Evolutionary conservation across 2,329 filamentous ascomycete species (phyloP), one percentile per base, ranked within the genome.

Genomic region (Alternaria novae-zelandiae): DNA sequence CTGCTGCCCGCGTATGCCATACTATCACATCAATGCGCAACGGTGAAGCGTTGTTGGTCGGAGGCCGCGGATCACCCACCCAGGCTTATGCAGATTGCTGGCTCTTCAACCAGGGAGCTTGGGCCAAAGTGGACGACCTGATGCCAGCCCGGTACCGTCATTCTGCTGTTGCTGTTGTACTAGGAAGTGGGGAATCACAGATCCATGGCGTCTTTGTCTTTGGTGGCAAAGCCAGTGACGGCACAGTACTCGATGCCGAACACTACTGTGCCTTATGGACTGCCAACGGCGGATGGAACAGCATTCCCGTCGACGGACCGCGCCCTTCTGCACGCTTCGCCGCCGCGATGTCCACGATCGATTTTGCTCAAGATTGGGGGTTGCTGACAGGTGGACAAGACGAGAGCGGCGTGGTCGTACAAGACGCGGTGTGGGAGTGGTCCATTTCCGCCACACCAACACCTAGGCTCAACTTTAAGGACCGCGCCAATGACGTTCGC

Each of bases 1-100:
- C 79, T 51, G 63, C 71, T 61, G 77, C 81, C 41, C 72, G 82
- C 47, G 90, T 95, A 84, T 96, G 92, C 70, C 92, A 96, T 77
- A 91, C 91, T 0, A 83, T 94, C 20, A 94, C 91, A 20, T 83
- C 88, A 53, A 76, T 96, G 6, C 86, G 85, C 2, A 81, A 83
- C 32, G 79, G 80, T 21, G 86, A 87, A 15, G 86, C 85, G 63
- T 79, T 97, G 11, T 82, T 97, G 50, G 85, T 88, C 28, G 94
- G 95, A 23, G 95, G 95, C 6, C 87, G 94, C 63, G 85, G 86
- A n/a, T 95, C 93, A 8, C 94, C 94, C 5, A 84, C 89, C 12
- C 86, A 85, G 28, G 89, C 89, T 2, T 82, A 93, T 45, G 83
- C 83, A 36, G 92, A 96, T 77, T 94, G 91, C 70, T 97, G 93